These are phyloP conservation scores for Begonia masoniana DNA, from an alignment of 306 rosid genomes.

Conservation along the genomic window DNA sequence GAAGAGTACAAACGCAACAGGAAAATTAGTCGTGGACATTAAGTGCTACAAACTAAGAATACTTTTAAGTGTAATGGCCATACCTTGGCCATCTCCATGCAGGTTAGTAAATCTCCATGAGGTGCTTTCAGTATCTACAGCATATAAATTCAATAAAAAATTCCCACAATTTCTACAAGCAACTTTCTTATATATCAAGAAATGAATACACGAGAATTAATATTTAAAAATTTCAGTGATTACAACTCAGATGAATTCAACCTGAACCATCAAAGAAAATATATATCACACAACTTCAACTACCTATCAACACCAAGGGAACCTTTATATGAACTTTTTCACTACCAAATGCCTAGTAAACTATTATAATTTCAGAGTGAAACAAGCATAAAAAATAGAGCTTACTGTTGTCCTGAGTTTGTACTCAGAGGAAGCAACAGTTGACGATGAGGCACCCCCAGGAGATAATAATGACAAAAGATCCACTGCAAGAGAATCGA, in stretches of 20 bases:
- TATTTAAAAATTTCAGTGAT: background rate
- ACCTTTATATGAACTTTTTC: no score
- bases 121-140: conserved; percentile 79
- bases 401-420: conserved; percentile 60
- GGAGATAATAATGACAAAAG: conserved; percentile 43
- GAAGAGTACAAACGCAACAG: background rate
- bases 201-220: background rate
- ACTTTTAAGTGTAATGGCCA: background rate
- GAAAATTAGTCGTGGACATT: background rate
- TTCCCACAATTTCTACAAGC: no score
- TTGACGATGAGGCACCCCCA: conserved; percentile 19
- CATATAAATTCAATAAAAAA: conserved; percentile 4
- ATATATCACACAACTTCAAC: no score
- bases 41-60: background rate
- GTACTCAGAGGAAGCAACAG: conserved; percentile 70
- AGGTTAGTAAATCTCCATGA: conserved; percentile 60
- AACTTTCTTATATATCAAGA: background rate
- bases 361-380: background rate
- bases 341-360: no score
- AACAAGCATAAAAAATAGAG: background rate
- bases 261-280: no score
- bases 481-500: conserved; percentile 52
- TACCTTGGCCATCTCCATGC: conserved; percentile 97
- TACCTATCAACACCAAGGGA: no score
- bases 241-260: no score